Conservation (phyloP, 345 rosid species). For the Moricandia arvensis region DNA sequence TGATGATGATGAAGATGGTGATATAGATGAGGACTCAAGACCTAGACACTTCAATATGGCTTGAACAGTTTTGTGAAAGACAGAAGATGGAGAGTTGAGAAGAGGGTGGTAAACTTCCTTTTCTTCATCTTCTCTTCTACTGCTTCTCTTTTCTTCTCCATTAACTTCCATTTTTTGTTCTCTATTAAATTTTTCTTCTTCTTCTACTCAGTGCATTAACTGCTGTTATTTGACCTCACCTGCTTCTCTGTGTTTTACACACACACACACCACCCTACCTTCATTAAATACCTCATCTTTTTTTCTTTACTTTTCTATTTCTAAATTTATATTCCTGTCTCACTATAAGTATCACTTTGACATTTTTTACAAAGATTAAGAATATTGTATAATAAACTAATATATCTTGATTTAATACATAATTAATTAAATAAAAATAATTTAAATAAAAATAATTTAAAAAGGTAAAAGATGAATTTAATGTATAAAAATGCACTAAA, state of each 20-base stretch:
- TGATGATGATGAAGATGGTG: conserved; percentile 22
- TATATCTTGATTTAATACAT: too few relatives aligned
- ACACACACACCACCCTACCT: conserved; percentile 34
- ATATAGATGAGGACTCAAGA: conserved; percentile 21
- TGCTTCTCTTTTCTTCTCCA: conserved; percentile 26
- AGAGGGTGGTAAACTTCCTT: conserved; percentile 25
- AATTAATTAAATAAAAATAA: too few relatives aligned
- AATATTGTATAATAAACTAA: too few relatives aligned
- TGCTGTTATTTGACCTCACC: conserved; percentile 32
- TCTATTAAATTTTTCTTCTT: conserved; percentile 3
- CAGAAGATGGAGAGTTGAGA: conserved; percentile 34
- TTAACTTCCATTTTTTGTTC: conserved; percentile 28
- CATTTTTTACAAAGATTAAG: too few relatives aligned
- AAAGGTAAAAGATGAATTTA: too few relatives aligned
- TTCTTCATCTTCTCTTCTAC: conserved; percentile 26
- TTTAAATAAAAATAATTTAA: too few relatives aligned
- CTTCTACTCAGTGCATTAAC: conserved; percentile 34
- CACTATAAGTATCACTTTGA: too few relatives aligned
- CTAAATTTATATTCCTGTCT: too few relatives aligned
- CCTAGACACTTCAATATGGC: conserved; percentile 33
- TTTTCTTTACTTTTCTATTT: background rate
- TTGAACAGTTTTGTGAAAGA: conserved; percentile 29
- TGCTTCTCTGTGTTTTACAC: conserved; percentile 25
- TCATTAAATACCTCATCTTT: conserved; percentile 23
- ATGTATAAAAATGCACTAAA: too few relatives aligned